Evolutionary conservation across 345 rosid genomes (phyloP), one percentile per base, ranked within the genome.

Genomic region (Hibiscus tridactylites): DNA sequence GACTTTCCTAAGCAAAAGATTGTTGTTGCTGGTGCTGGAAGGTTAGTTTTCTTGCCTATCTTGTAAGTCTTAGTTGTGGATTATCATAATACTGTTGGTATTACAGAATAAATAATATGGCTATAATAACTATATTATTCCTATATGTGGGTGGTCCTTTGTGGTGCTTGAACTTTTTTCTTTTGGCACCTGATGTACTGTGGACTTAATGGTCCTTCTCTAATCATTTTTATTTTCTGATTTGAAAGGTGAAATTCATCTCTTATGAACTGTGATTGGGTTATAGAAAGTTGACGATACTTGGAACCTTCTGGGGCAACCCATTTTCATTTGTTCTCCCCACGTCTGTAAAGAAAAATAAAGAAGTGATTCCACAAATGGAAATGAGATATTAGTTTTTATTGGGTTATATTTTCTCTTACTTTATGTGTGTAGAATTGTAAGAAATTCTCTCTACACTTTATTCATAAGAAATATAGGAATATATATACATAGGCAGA

Each of bases 1-100:
- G 99, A 90, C 84, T 95, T 95, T 74, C 97, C 99, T 37, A 94
- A 95, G 89, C 89, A 81, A 84, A 90, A 90, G 85, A 95, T 90
- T 26, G 97, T 91, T 84, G 99, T 91, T 79, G 93, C 98, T 79
- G 96, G 98, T 68, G 98, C 98, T 79, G 98, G 98, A 83, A 94
- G 98, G 98, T 87, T 47, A 74, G 79, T 67, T 76, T 65, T 74
- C n/a, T 42, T 33, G 21, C 64, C 39, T 46, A 24, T 3, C 24
- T 6, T 52, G 21, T 72, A 13, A 49, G 53, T 13, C n/a, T 46
- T 46, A 26, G 31, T 42, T 53, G 19, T 57, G 66, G 39, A 44
- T 71, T 44, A 37, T 59, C 57, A 71, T 8, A 28, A 26, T 68
- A 52, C 61, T 9, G 21, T 4, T 68, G 21, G 4, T 68, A 35